phyloP scores from a whole-genome alignment of 2,329 filamentous ascomycete species.

The Fusarium sp. region DNA sequence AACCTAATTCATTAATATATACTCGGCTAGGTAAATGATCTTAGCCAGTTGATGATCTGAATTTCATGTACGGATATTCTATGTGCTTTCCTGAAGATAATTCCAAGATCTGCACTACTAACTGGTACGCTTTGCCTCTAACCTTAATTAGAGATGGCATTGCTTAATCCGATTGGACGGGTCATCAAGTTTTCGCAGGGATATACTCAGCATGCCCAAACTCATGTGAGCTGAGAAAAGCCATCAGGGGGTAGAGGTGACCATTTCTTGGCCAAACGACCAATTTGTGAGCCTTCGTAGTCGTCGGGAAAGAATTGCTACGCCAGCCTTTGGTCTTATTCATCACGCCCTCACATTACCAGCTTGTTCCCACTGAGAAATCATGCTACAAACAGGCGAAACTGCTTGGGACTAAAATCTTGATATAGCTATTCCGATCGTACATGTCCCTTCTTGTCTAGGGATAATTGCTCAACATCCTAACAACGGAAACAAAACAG shows the following conservation, averaged over 20 bases:
- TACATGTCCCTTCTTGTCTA: conserved; percentile 25
- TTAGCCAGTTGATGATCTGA: not conserved
- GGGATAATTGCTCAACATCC: conserved; percentile 15
- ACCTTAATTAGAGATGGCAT: not conserved
- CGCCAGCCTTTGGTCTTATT: conserved; percentile 15
- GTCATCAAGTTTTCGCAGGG: not conserved
- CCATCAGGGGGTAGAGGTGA: not conserved
- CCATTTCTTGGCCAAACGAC: not conserved
- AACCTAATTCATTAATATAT: conserved; percentile 41
- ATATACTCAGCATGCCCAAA: not conserved
- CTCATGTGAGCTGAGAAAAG: not conserved
- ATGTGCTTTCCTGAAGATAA: not conserved
- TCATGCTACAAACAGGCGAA: conserved; percentile 31
- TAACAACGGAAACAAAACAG: not conserved
- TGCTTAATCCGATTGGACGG: not conserved
- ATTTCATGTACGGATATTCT: not conserved
- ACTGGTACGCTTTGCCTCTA: not conserved
- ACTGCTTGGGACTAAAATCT: not conserved
- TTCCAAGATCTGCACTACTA: not conserved
- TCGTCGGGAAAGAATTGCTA: not conserved
- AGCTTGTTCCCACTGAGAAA: conserved; percentile 6
- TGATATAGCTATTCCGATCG: conserved; percentile 23
- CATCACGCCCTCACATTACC: conserved; percentile 1
- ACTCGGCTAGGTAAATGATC: not conserved
- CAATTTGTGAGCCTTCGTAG: not conserved